Conservation (phyloP, 768 basidiomycete species). For the Suillus ampliporus region DNA sequence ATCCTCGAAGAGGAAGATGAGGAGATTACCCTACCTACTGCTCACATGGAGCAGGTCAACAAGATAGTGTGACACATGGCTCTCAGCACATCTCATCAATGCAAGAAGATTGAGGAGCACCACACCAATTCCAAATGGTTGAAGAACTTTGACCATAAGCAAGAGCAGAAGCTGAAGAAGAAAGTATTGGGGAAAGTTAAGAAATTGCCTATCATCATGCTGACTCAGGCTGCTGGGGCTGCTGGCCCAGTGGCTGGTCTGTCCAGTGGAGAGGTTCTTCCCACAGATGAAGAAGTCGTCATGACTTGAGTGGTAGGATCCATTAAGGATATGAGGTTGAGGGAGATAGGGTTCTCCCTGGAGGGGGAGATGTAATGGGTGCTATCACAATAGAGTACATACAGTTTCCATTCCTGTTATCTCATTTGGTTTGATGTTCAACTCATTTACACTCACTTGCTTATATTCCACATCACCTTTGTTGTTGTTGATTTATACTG, state of each 20-base stretch:
- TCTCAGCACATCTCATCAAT: not conserved
- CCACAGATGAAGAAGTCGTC: no score
- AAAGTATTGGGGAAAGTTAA: not conserved
- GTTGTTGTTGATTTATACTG: no score
- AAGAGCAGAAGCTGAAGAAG: not conserved
- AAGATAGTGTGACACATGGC: not conserved
- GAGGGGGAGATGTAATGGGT: constrained; percentile 4
- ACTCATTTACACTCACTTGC: no score
- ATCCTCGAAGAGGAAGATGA: not conserved
- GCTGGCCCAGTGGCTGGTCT: not conserved
- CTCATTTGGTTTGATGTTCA: no score
- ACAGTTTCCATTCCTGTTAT: no score
- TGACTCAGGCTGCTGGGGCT: no score
- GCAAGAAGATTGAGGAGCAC: not conserved
- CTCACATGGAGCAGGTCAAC: not conserved
- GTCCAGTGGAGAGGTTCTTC: rapidly evolving
- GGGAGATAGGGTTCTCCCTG: not conserved
- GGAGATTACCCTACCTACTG: not conserved
- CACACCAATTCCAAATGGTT: rapidly evolving
- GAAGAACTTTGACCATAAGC: not conserved
- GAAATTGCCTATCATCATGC: no score
- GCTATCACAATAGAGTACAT: no score
- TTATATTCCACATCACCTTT: no score
- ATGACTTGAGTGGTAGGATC: no score
- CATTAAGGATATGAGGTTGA: no score